phyloP scores from a whole-genome alignment of 73 alveolate species.

The Blepharisma japonicum region DNA sequence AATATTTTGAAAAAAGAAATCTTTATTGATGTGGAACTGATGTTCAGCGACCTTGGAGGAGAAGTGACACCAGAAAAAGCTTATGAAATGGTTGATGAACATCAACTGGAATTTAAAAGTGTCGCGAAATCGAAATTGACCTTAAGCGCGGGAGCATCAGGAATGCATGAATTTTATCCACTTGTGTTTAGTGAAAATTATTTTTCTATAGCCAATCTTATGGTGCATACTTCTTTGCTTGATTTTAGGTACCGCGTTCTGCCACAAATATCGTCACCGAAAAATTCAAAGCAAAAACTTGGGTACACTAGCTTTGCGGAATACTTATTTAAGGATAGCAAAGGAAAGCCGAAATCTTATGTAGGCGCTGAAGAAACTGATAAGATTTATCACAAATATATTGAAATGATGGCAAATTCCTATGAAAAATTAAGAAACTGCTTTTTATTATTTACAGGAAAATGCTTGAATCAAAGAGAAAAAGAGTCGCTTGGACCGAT shows the following conservation, averaged over 20 bases:
- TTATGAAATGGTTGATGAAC: slow-evolving; percentile 8
- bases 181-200: slow-evolving; percentile 64
- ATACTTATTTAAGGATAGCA: neutral
- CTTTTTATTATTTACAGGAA: slow-evolving; percentile 45
- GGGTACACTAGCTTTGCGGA: slow-evolving; percentile 18
- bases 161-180: slow-evolving; percentile 68
- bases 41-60: slow-evolving; percentile 62
- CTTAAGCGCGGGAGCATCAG: slow-evolving; percentile 9
- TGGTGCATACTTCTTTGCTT: slow-evolving; percentile 47
- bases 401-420: slow-evolving; percentile 39
- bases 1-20: slow-evolving; percentile 41
- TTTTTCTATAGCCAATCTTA: slow-evolving; percentile 55
- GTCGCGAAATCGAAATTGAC: neutral
- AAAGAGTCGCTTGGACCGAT: slow-evolving; percentile 35
- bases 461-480: slow-evolving; percentile 44
- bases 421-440: slow-evolving; percentile 50
- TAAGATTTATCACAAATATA: slow-evolving; percentile 46
- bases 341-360: slow-evolving; percentile 14
- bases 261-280: neutral
- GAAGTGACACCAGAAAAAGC: slow-evolving; percentile 20
- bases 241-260: slow-evolving; percentile 43
- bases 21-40: slow-evolving; percentile 64
- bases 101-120: slow-evolving; percentile 10
- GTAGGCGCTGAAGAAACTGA: slow-evolving; percentile 45
- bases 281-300: neutral